Base-by-base conservation (phyloP, 1,139 yeast genomes). In the Starmera stellimalicola region DNA sequence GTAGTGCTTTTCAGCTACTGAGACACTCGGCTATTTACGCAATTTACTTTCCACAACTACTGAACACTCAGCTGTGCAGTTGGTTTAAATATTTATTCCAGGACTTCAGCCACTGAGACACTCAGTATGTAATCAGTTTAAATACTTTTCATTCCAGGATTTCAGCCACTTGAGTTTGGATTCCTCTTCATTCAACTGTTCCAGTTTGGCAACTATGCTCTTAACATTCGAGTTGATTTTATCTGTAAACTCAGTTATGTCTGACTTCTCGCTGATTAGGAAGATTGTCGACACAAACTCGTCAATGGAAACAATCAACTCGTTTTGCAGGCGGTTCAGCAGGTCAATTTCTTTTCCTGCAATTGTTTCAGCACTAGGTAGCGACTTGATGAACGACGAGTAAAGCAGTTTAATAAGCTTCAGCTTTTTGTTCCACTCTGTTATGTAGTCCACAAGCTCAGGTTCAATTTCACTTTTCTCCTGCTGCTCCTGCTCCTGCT, bases 351-450 rank as follows among this genome's bases (percentile, higher is more conserved):
- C 43, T 7, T 43, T 29, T 16, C 54, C 50, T 6, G 32, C 39
- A 1, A 50, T 33, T 5, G 35, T 41, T 33, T 33, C 45, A 28
- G 34, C 53, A 10, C 48, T 51, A 10, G 73, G 81, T 36, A 68
- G 61, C 1, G 83, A 71, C 47, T 72, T 77, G 31, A 64, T 61
- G 36, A 76, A 62, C 4, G 84, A 73, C 1, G 67, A 55, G 14
- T 77, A 53, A 16, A 79, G 54, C 6, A 77, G 52, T 47, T 70
- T 77, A 16, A 77, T 57, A 44, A 77, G 51, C 42, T 71, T 73
- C 38, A 77, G 57, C 41, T 73, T 77, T 20, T 54, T 59, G 24
- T 63, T 52, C 80, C 81, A 77, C 16, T 34, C 46, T 37, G 63
- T 54, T 11, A 74, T 64, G 44, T 61, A 70, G 15, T 52, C 55